Evolutionary conservation across 805 yeast genomes (phyloP).

Genomic region (Peterozyma toletana): DNA sequence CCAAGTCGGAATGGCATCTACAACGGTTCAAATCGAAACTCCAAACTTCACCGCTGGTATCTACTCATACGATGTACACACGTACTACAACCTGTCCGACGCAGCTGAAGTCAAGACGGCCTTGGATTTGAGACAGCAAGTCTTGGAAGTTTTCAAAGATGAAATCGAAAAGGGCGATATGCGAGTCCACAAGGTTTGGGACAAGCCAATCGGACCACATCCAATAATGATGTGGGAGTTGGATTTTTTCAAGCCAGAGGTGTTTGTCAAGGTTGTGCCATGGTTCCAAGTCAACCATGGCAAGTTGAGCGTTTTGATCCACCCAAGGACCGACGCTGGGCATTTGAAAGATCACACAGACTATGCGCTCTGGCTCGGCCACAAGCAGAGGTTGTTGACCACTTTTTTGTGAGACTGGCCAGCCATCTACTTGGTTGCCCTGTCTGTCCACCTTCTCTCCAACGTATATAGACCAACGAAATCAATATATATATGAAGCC

Average conservation of each 20-base stretch:
- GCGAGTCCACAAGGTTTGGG: conserved; percentile 37
- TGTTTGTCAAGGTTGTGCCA: conserved; percentile 37
- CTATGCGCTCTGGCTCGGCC: conserved; percentile 53
- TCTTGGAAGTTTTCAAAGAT: conserved; percentile 15
- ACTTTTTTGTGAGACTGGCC: neutral
- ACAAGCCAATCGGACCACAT: conserved; percentile 50
- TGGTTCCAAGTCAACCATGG: conserved; percentile 50
- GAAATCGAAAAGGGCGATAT: conserved; percentile 29
- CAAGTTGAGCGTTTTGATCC: conserved; percentile 43
- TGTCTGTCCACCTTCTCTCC: no score
- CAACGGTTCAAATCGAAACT: no score
- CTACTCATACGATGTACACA: conserved; percentile 46
- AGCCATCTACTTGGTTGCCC: no score
- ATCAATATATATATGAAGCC: no score
- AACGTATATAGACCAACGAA: no score
- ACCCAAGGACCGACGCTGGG: conserved; percentile 38
- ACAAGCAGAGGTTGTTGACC: conserved; percentile 13
- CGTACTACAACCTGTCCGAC: conserved; percentile 29
- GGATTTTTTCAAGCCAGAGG: conserved; percentile 39
- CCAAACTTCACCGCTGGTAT: conserved; percentile 17
- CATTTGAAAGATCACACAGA: conserved; percentile 42
- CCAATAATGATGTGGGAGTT: conserved; percentile 53
- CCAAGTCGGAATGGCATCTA: no score
- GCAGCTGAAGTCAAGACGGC: conserved; percentile 28
- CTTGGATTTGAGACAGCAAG: conserved; percentile 10